Conservation (phyloP, 495 filamentous ascomycete genomes). For the Lepraria neglecta region DNA sequence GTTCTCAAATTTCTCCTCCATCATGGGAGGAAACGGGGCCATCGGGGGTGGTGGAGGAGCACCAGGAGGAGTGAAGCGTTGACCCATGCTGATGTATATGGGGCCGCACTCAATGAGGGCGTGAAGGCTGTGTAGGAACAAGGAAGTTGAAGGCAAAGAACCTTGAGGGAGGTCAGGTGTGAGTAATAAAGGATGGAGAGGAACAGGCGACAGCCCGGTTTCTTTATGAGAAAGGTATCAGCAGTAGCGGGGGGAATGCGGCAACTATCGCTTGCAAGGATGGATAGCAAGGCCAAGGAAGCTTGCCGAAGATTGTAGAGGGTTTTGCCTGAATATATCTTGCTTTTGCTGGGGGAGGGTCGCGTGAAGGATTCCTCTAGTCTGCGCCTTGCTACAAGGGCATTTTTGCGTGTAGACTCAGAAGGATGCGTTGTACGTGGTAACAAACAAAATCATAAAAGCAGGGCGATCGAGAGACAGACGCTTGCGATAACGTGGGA, state of each 20-base stretch:
- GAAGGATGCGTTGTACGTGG: slow-evolving; percentile 4
- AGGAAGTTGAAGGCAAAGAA: not conserved
- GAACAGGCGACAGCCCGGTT: slow-evolving; percentile 8
- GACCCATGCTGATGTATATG: slow-evolving; percentile 7
- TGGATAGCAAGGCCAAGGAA: slow-evolving; percentile 3
- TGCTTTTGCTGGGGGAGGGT: slow-evolving; percentile 4
- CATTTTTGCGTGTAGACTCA: not conserved
- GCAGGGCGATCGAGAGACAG: no score
- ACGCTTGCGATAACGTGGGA: not conserved
- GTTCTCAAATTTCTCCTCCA: no score
- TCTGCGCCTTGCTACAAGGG: not conserved
- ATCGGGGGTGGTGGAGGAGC: slow-evolving; percentile 8
- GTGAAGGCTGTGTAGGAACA: not conserved
- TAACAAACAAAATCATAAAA: no score
- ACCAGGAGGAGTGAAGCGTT: not conserved
- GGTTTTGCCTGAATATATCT: slow-evolving; percentile 14
- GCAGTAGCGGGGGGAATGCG: not conserved
- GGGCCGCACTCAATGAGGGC: not conserved
- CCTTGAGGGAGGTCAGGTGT: not conserved
- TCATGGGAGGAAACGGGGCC: not conserved
- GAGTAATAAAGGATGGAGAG: not conserved
- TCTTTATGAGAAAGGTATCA: not conserved
- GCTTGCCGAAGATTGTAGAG: not conserved
- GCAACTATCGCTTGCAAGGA: not conserved
- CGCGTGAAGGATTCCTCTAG: slow-evolving; percentile 13